Base-by-base conservation (phyloP, 352 stramenopile species). In the Globisporangium radiosum region DNA sequence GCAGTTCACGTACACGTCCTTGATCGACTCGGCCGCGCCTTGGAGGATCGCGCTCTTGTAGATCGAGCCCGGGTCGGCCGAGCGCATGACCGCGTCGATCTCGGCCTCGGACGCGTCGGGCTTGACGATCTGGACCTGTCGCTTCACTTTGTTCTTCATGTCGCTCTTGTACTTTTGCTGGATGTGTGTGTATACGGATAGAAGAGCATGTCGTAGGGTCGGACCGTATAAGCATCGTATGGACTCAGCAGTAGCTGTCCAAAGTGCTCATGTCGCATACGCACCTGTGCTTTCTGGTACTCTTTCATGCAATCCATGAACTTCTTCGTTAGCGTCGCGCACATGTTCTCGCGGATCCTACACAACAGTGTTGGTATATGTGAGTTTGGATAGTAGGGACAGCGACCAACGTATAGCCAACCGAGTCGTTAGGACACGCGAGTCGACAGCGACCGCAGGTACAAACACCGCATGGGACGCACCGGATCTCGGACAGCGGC, bases 291-390 rank as follows among this genome's bases (percentile, higher is more conserved):
- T 59, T 96, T 95, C 70, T 99, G 96, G 71, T 99, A 99, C 38
- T 96, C 80, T 68, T 99, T 99, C 88, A 99, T 98, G 63, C 97
- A 92, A 71, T 99, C 94, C 69, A 99, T 97, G 68, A 99, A 99
- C 71, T 99, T 99, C 55, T 97, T 94, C 5, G 94, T 98, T 33
- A 99, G 74, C 5, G 96, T 99, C 62, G 96, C 97, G 39, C 88
- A 94, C 73, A 99, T 93, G 70, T 99, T 99, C 61, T 99, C 95
- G 39, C 97, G 86, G 48, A 99, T 97, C 59, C 96, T 87, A 47
- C 7, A 33, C 25, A 33, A 33, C 25, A 33, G 25, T 33, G 25
- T 33, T 33, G 25, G 25, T 33, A 2, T 33, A 33, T 33, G 25
- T 33, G 25, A 33, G 25, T 33, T 33, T 33, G 25, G 25, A 33